phyloP scores from a whole-genome alignment of 2,329 filamentous ascomycete genomes.

The Emmonsiellopsis sp. region DNA sequence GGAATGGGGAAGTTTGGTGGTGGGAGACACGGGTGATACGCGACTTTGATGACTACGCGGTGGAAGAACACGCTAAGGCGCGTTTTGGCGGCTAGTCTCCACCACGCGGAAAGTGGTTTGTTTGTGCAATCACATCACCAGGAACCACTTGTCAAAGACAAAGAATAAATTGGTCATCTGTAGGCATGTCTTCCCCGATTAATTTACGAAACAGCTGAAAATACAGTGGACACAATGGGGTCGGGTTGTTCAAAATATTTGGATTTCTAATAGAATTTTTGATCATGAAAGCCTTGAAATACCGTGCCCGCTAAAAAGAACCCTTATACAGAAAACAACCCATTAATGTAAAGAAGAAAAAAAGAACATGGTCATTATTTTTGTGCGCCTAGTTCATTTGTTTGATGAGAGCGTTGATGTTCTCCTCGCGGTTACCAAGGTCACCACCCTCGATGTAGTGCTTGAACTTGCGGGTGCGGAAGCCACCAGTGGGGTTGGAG shows the following conservation, averaged over 20 bases:
- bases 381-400: conserved; percentile 79
- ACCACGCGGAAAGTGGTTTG: background rate
- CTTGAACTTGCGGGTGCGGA: conserved; percentile 96
- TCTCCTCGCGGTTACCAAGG: conserved; percentile 94
- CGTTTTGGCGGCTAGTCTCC: background rate
- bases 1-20: background rate
- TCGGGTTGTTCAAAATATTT: conserved; percentile 3
- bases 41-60: background rate
- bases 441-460: conserved; percentile 99
- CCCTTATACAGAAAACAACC: conserved; percentile 3
- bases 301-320: conserved; percentile 4
- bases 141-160: background rate
- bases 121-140: background rate
- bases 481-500: conserved; percentile 93
- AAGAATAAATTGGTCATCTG: too few species aligned
- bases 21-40: background rate
- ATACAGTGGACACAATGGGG: background rate
- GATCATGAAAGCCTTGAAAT: background rate
- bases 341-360: background rate
- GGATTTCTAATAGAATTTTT: conserved; percentile 2
- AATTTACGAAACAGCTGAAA: background rate
- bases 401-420: conserved; percentile 92
- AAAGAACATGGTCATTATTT: background rate
- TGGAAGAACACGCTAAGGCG: background rate
- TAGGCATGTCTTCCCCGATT: too few species aligned